Base-by-base conservation (phyloP, 2,329 filamentous ascomycete genomes). In the Keithomyces neogunnii region DNA sequence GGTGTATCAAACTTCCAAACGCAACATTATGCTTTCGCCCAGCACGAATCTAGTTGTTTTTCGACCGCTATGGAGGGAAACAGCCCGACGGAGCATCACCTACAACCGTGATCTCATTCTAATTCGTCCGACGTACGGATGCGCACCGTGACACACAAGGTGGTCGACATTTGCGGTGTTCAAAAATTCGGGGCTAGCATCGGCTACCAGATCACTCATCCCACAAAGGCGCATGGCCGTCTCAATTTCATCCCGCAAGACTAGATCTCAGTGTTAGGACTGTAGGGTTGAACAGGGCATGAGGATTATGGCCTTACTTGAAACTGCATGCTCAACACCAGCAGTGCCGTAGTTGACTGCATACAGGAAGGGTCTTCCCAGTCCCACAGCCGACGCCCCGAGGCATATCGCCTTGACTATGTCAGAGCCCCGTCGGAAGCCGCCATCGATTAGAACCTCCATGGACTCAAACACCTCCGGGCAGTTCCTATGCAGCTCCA, bases 191-290 rank as follows among this genome's bases (percentile, higher is more conserved):
- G 82, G 80, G 56, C 83, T 76, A 4, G 82, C 73, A 60, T 84
- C 73, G 49, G 77, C 73, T n/a, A 47, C 35, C 8, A 86, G 65
- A 54, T 78, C 74, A 1, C 80, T 84, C 35, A 86, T 72, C 2
- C 84, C 84, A 52, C 83, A 77, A 62, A 85, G 73, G 30, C 77
- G 75, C 83, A 86, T 86, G 2, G 81, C 81, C 2, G 78, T 84
- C 57, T 82, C 76, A 3, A 86, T 63, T 62, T 87, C 83, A 53
- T 86, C 82, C 49, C 71, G 71, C 13, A 81, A 56, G 13, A 62
- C 59, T 47, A 29, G 5, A 47, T 5, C n/a, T 4, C 19, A 36
- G 9, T 9, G 31, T 3, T 45, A 5, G 28, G 42, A 8, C 19
- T 0, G 42, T 10, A 6, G n/a, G n/a, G 43, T 6, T 26, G 10